Evolutionary conservation across 2,329 filamentous ascomycete species (phyloP), one percentile per base, ranked within the genome.

Genomic region (Teratosphaeria gauchensis): DNA sequence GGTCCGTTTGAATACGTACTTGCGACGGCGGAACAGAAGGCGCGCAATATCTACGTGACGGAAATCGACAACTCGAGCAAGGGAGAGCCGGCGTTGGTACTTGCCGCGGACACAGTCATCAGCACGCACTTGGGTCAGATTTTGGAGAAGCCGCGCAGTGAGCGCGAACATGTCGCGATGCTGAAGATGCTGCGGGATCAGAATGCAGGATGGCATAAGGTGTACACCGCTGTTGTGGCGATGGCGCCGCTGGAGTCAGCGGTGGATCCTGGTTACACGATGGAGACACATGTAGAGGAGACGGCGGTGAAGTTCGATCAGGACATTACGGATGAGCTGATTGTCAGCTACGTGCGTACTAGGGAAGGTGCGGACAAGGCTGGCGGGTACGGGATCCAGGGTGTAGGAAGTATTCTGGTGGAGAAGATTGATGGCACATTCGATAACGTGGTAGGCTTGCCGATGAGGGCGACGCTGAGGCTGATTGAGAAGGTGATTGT

Each of bases 321-420:
- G 59, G 64, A 62, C 74, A 79, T 86, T 4, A 84, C 84, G 14
- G 92, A 99, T 75, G 91, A 95, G 60, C 82, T 96, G 65, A 86
- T 97, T 60, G 78, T 90, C 66, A 83, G 82, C 56, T 92, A 92
- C 71, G 87, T 92, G 59, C 82, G 80, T 69, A 96, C 92, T 24
- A 81, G 92, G 58, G 94, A 99, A 78, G 94, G 94, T 1, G 91
- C 85, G 11, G 94, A 97, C 74, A 99, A 97, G 79, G 94, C 94
- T 0, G 94, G 94, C 1, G 94, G 94, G 0, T 99, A 99, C 74
- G 94, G 90, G 1, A 83, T 99, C 56, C 94, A 99, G 75, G 94
- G 92, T 0, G 78, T 92, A 11, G 94, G 89, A 1, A 87, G 89
- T 8, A 85, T 96, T 71, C 75, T 99, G 59, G 85, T 99, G 12